phyloP scores from a whole-genome alignment of 306 rosid species.

The Prunus salicina region DNA sequence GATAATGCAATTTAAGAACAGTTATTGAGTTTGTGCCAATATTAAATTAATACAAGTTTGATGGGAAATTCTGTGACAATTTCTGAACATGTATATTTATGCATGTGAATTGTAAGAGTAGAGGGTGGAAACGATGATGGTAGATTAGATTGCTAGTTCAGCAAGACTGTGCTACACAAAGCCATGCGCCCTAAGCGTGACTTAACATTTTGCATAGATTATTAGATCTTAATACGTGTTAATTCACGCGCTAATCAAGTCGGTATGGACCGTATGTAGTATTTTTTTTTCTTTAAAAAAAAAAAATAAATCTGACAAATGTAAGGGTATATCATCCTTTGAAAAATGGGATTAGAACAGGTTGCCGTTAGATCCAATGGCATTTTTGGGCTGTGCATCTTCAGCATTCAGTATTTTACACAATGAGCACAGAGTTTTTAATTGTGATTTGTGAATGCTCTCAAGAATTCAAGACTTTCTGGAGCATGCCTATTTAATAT shows the following conservation, averaged over 20 bases:
- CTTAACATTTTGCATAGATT: not conserved
- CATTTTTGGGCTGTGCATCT: slow-evolving; percentile 25
- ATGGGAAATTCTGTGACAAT: slow-evolving; percentile 11
- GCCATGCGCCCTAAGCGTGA: slow-evolving; percentile 42
- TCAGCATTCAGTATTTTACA: slow-evolving; percentile 1
- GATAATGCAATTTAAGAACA: not conserved
- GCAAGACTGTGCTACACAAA: slow-evolving; percentile 31
- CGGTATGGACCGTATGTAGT: not conserved
- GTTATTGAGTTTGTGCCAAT: not conserved
- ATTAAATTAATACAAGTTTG: not conserved
- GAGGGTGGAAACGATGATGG: slow-evolving; percentile 28
- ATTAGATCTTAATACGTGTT: slow-evolving; percentile 1
- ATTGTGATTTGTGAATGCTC: not conserved
- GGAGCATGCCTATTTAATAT: not conserved
- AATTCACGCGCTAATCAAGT: slow-evolving; percentile 20
- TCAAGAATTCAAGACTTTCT: slow-evolving; percentile 14
- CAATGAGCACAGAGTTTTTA: not conserved
- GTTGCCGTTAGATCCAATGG: slow-evolving; percentile 50
- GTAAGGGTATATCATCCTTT: slow-evolving; percentile 32
- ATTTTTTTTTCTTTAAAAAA: not conserved
- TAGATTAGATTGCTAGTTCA: slow-evolving; percentile 36
- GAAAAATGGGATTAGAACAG: slow-evolving; percentile 32
- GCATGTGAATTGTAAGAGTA: slow-evolving; percentile 3
- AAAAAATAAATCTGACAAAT: not conserved
- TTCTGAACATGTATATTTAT: slow-evolving; percentile 4